These are phyloP conservation scores for Yarrowia phangngaensis DNA, from an alignment of 805 yeast genomes.

Conservation along the genomic window DNA sequence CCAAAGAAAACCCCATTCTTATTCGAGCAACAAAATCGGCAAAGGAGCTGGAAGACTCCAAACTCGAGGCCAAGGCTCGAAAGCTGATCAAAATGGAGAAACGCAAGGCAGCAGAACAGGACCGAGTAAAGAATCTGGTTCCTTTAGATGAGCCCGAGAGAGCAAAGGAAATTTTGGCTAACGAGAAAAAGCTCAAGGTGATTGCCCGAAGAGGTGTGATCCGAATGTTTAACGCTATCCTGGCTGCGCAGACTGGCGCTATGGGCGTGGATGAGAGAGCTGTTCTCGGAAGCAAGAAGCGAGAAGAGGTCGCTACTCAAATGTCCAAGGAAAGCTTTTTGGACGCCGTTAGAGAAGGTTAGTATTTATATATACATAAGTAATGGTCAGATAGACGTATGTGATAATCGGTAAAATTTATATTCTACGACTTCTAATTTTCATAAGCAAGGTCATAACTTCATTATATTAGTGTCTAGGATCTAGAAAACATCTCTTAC, in stretches of 20 bases:
- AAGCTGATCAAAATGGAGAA: constrained; percentile 66
- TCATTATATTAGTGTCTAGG: too few species aligned
- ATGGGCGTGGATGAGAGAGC: constrained; percentile 38
- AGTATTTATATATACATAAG: neutral
- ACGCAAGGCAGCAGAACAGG: constrained; percentile 59
- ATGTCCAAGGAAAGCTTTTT: constrained; percentile 84
- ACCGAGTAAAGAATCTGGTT: constrained; percentile 62
- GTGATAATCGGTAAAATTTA: neutral
- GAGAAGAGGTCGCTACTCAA: constrained; percentile 56
- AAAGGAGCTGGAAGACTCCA: constrained; percentile 72
- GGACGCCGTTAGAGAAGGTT: constrained; percentile 55
- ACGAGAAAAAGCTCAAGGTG: constrained; percentile 67
- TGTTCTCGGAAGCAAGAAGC: constrained; percentile 34
- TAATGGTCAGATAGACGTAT: neutral
- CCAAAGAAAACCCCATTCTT: constrained; percentile 83
- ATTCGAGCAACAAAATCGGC: constrained; percentile 72
- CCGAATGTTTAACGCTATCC: constrained; percentile 74
- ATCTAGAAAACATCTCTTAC: constrained; percentile 12
- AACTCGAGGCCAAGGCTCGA: constrained; percentile 79
- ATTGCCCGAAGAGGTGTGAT: constrained; percentile 87
- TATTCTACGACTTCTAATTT: too few species aligned
- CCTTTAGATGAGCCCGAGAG: constrained; percentile 58
- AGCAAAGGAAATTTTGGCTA: constrained; percentile 56
- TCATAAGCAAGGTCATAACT: too few species aligned
- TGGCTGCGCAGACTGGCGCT: constrained; percentile 66